phyloP scores from a whole-genome alignment of 495 filamentous ascomycete species.

The Saxophila tyrrhenica region DNA sequence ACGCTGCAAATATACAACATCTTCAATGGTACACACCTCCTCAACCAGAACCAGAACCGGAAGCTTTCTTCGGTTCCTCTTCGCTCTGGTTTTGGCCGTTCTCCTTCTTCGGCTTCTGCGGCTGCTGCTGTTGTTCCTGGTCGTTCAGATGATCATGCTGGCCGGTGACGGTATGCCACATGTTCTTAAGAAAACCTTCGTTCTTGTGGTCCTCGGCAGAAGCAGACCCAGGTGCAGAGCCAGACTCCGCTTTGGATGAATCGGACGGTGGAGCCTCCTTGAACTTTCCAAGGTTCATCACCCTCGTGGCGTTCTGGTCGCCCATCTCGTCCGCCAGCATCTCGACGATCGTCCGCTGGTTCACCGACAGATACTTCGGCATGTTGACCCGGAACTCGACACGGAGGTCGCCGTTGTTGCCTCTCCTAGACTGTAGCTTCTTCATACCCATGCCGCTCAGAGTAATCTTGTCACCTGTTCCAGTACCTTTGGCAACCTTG shows the following conservation, averaged over 20 bases:
- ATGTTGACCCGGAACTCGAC: conserved; percentile 92
- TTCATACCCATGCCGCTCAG: conserved; percentile 86
- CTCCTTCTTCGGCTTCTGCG: conserved; percentile 23
- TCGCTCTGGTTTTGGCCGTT: conserved; percentile 27
- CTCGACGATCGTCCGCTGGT: conserved; percentile 84
- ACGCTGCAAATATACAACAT: conserved; percentile 3
- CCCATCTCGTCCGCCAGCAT: conserved; percentile 91
- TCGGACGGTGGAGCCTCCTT: conserved; percentile 30
- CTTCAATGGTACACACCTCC: too few relatives aligned
- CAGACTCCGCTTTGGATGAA: not conserved
- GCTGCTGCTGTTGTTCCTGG: conserved; percentile 25
- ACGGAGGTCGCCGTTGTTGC: conserved; percentile 62
- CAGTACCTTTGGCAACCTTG: conserved; percentile 78
- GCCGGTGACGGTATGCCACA: conserved; percentile 80
- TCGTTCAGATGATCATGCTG: conserved; percentile 44
- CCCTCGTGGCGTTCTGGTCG: conserved; percentile 79
- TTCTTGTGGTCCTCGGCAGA: conserved; percentile 46
- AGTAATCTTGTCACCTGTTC: conserved; percentile 81
- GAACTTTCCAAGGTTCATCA: conserved; percentile 60
- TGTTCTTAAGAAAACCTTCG: conserved; percentile 76
- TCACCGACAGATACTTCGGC: conserved; percentile 82
- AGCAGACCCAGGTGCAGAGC: not conserved
- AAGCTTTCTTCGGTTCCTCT: conserved; percentile 45
- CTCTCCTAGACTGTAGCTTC: conserved; percentile 48
- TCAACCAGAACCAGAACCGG: conserved; percentile 38